A percentile compares a stretch with the other conserved stretches of the same genome.
Conservation (phyloP, 129 eudicot genomes). For the Centrapalus pauciflorus region DNA sequence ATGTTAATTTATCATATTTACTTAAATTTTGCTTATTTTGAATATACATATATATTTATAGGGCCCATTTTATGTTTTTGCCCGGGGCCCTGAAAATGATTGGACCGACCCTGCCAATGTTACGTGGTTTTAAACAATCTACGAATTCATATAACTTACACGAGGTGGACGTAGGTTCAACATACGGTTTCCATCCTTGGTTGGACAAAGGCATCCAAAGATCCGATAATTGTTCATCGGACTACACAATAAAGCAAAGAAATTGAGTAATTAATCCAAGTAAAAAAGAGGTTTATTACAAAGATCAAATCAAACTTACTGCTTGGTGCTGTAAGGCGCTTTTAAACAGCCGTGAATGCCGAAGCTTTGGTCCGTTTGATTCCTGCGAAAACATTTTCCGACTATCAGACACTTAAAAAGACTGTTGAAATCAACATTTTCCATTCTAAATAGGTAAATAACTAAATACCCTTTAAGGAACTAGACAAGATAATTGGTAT, state of each 20-base stretch:
- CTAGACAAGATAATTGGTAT: no score
- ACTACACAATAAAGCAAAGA: slow-evolving; percentile 27
- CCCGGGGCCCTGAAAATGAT: no score
- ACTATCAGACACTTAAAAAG: slow-evolving; percentile 5
- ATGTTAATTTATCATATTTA: no score
- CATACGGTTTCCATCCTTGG: slow-evolving; percentile 85
- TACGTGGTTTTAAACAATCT: background rate
- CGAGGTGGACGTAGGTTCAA: slow-evolving; percentile 28
- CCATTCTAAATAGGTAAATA: no score
- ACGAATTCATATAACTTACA: slow-evolving; percentile 36
- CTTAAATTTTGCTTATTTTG: no score
- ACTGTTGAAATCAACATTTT: background rate
- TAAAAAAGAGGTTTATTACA: background rate
- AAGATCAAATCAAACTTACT: slow-evolving; percentile 42
- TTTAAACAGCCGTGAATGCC: slow-evolving; percentile 59
- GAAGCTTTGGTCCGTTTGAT: slow-evolving; percentile 57
- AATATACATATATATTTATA: no score
- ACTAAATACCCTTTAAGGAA: no score
- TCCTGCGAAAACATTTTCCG: slow-evolving; percentile 44
- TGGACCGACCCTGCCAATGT: no score
- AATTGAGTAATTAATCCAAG: background rate
- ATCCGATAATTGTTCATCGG: slow-evolving; percentile 52
- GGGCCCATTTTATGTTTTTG: no score
- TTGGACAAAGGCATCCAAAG: slow-evolving; percentile 77
- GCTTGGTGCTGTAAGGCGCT: slow-evolving; percentile 50